phyloP scores from a whole-genome alignment of 345 rosid species.

The Pelargonium nanum region DNA sequence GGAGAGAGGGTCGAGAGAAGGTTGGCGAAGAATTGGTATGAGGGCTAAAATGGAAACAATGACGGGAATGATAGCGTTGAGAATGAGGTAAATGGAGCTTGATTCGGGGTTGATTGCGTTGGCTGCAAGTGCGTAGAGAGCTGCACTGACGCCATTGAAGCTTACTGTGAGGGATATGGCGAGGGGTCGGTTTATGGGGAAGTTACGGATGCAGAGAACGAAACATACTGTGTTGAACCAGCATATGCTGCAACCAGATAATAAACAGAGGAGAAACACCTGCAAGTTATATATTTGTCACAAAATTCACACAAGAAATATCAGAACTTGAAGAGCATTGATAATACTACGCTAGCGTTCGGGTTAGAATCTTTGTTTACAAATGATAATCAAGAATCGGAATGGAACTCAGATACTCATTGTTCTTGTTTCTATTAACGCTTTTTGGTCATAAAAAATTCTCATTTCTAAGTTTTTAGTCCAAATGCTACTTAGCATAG shows the following conservation, averaged over 20 bases:
- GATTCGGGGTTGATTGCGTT: constrained; percentile 56
- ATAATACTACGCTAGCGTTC: no score
- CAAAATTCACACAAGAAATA: not conserved
- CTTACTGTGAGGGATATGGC: constrained; percentile 84
- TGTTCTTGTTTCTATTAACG: no score
- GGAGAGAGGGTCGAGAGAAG: constrained; percentile 61
- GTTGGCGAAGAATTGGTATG: constrained; percentile 78
- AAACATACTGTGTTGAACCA: constrained; percentile 99
- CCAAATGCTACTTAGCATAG: no score
- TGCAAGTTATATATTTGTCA: constrained; percentile 18
- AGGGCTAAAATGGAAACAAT: constrained; percentile 46
- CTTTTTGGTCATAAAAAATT: no score
- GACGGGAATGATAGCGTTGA: constrained; percentile 71
- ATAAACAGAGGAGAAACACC: constrained; percentile 71
- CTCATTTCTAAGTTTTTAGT: no score
- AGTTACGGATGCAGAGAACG: constrained; percentile 77
- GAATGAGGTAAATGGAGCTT: constrained; percentile 49
- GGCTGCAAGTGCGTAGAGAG: constrained; percentile 66
- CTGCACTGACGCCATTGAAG: constrained; percentile 94
- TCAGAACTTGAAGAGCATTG: not conserved
- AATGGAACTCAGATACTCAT: no score
- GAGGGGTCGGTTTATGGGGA: constrained; percentile 63
- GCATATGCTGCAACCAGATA: constrained; percentile 84
- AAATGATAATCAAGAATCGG: no score
- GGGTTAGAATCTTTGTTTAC: no score